Evolutionary conservation across 768 basidiomycete species (phyloP).

Genomic region (Mycena metata): DNA sequence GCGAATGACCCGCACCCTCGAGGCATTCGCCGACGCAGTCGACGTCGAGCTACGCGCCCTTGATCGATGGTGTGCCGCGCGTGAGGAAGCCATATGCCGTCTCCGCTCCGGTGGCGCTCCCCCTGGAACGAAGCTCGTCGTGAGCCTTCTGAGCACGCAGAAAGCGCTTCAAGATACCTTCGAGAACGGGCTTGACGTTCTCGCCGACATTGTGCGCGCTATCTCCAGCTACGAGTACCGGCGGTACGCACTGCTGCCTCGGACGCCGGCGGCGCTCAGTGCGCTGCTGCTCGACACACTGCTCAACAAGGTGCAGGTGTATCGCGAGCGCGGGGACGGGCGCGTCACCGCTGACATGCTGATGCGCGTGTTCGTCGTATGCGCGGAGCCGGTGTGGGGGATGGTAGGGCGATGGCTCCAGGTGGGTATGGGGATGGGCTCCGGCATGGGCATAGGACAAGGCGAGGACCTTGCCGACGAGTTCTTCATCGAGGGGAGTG

Average conservation of each 20-base stretch:
- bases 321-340: slow-evolving; percentile 69
- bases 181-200: slow-evolving; percentile 67
- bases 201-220: slow-evolving; percentile 63
- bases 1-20: slow-evolving; percentile 70
- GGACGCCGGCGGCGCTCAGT: slow-evolving; percentile 66
- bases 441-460: slow-evolving; percentile 48
- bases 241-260: slow-evolving; percentile 40
- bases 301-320: slow-evolving; percentile 68
- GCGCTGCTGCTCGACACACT: slow-evolving; percentile 74
- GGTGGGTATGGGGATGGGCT: slow-evolving; percentile 74
- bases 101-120: slow-evolving; percentile 64
- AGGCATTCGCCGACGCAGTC: slow-evolving; percentile 86
- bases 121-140: slow-evolving; percentile 54
- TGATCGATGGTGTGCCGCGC: slow-evolving; percentile 77
- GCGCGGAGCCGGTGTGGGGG: slow-evolving; percentile 79
- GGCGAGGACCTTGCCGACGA: slow-evolving; percentile 72
- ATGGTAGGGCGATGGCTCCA: slow-evolving; percentile 81
- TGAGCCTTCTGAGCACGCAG: slow-evolving; percentile 78
- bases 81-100: slow-evolving; percentile 77
- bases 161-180: slow-evolving; percentile 70
- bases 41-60: slow-evolving; percentile 70
- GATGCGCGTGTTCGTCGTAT: slow-evolving; percentile 71
- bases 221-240: slow-evolving; percentile 46
- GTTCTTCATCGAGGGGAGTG: slow-evolving; percentile 85
- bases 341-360: slow-evolving; percentile 66